These are phyloP conservation scores for Eruca vesicaria DNA, from an alignment of 441 rosid species.

Conservation along the genomic window DNA sequence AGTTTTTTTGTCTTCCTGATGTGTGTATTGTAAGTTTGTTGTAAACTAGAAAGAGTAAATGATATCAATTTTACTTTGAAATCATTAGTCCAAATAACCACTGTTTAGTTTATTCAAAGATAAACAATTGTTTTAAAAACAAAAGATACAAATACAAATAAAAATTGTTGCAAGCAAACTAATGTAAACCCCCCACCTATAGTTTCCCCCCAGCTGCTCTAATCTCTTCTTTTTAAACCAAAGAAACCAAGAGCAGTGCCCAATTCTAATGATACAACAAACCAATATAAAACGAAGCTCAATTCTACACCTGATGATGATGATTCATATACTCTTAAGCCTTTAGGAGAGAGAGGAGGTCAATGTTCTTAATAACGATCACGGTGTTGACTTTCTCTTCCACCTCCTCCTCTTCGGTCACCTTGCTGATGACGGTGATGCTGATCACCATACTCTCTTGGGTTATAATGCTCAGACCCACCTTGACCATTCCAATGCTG, in stretches of 20 bases:
- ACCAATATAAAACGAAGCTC: neutral
- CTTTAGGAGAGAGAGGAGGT: neutral
- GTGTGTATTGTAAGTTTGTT: neutral
- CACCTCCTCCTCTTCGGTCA: slow-evolving; percentile 31
- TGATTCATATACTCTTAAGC: neutral
- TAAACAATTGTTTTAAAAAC: neutral
- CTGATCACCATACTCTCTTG: slow-evolving; percentile 34
- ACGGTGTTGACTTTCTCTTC: slow-evolving; percentile 36
- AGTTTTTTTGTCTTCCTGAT: neutral
- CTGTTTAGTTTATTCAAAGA: neutral
- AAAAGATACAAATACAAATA: slow-evolving; percentile 11
- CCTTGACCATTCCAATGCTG: slow-evolving; percentile 30
- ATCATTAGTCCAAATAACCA: no score
- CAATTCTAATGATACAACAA: slow-evolving; percentile 28
- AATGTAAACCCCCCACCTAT: slow-evolving; percentile 11
- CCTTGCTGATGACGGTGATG: slow-evolving; percentile 31
- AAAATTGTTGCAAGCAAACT: slow-evolving; percentile 9
- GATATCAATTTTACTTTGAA: no score
- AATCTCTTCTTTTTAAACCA: neutral
- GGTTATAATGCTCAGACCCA: slow-evolving; percentile 17
- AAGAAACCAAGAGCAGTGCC: slow-evolving; percentile 3
- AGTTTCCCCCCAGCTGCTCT: slow-evolving; percentile 14
- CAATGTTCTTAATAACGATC: slow-evolving; percentile 14
- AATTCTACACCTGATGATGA: no score
- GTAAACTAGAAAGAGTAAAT: no score